Conservation (phyloP, 139 green algal genomes). For the Chlorella vulgaris region DNA sequence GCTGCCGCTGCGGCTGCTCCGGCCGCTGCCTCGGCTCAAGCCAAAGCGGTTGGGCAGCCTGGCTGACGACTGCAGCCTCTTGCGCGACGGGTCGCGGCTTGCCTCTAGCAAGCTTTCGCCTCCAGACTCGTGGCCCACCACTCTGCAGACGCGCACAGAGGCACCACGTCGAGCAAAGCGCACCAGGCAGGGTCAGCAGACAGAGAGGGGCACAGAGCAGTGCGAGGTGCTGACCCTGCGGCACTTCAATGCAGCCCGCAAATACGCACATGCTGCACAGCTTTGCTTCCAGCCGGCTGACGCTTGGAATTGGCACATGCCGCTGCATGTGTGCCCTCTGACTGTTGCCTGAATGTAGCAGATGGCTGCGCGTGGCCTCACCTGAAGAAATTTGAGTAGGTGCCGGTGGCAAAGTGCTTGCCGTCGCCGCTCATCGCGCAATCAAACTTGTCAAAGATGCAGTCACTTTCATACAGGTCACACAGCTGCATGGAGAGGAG, state of each 20-base stretch:
- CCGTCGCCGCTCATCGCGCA: slow-evolving; percentile 84
- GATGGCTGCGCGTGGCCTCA: slow-evolving; percentile 48
- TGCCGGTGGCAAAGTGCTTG: slow-evolving; percentile 84
- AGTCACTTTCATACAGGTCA: slow-evolving; percentile 99
- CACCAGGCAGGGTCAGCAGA: too few species aligned
- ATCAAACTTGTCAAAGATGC: slow-evolving; percentile 99
- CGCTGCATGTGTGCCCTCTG: too few species aligned
- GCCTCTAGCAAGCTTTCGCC: slow-evolving; percentile 76
- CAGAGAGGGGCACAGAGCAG: too few species aligned
- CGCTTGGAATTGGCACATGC: too few species aligned
- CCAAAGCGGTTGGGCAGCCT: slow-evolving; percentile 35
- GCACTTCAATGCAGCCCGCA: neutral
- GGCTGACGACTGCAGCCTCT: slow-evolving; percentile 49
- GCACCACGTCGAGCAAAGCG: neutral
- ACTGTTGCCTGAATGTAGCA: too few species aligned
- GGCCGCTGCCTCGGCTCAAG: slow-evolving; percentile 18
- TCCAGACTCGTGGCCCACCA: slow-evolving; percentile 16
- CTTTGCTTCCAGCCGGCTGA: too few species aligned
- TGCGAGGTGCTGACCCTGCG: neutral
- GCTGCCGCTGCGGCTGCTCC: slow-evolving; percentile 40
- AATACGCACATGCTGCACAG: too few species aligned
- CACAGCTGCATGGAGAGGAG: slow-evolving; percentile 72
- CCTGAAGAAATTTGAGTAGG: slow-evolving; percentile 93
- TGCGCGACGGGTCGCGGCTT: slow-evolving; percentile 76
- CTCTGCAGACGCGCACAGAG: neutral